A percentile compares a stretch with the other conserved stretches of the same genome.
These are phyloP conservation scores for Hyaloperonospora arabidopsidis DNA, from an alignment of 352 stramenopile genomes.

Conservation along the genomic window DNA sequence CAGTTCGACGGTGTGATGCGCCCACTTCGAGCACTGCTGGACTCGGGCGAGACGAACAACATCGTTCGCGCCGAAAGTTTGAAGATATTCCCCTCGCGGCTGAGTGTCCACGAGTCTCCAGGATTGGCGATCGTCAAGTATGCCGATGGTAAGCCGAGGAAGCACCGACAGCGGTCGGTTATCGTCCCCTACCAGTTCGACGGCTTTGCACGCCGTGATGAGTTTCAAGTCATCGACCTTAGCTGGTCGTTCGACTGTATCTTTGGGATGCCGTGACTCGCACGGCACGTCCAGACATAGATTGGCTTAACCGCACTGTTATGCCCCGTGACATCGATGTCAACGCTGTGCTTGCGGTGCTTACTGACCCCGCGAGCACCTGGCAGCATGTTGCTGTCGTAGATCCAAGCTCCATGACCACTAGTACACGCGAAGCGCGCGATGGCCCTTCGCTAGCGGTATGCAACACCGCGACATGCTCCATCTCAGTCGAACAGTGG, in stretches of 20 bases:
- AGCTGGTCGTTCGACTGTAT: conserved; percentile 24
- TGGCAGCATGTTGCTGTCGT: background rate
- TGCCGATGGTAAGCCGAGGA: conserved; percentile 14
- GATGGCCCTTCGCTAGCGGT: background rate
- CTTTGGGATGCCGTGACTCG: conserved; percentile 15
- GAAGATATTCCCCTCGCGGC: conserved; percentile 6
- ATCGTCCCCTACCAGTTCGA: conserved; percentile 18
- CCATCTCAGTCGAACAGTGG: background rate
- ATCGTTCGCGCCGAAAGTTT: conserved; percentile 17
- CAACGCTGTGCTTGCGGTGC: conserved; percentile 3
- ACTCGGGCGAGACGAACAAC: conserved; percentile 11
- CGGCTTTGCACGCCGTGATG: conserved; percentile 9
- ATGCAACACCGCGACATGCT: background rate
- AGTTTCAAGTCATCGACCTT: conserved; percentile 31
- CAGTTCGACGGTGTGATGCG: conserved; percentile 8
- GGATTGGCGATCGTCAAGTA: conserved; percentile 15
- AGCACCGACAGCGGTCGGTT: conserved; percentile 4
- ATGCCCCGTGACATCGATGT: conserved; percentile 12
- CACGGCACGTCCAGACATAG: conserved; percentile 21
- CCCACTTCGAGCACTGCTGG: conserved; percentile 10
- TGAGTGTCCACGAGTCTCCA: conserved; percentile 5
- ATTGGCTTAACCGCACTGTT: conserved; percentile 17
- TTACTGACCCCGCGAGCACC: background rate
- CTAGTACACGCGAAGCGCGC: background rate
- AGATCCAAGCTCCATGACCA: background rate